Conservation (phyloP, 139 green algal species). For the Raphidocelis subcapitata region DNA sequence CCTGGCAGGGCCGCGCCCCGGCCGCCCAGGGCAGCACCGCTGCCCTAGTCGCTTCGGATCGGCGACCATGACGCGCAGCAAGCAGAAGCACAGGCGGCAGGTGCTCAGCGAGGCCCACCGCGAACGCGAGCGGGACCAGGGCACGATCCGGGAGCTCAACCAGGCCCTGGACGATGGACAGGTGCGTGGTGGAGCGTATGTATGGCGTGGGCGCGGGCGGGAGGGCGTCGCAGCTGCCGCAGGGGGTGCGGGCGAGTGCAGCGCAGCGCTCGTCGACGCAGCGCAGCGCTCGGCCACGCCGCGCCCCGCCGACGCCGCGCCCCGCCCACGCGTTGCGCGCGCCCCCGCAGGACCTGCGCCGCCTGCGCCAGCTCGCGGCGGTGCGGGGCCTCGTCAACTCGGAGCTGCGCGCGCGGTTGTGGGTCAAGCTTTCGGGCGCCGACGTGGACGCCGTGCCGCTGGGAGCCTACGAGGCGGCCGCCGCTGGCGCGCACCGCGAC, state of each 20-base stretch:
- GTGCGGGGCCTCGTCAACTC: conserved; percentile 71
- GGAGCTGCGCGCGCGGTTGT: conserved; percentile 60
- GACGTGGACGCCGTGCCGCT: neutral
- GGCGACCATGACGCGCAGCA: no score
- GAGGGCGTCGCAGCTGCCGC: no score
- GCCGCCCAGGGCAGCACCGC: conserved; percentile 23
- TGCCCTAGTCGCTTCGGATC: neutral
- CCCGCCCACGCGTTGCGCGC: neutral
- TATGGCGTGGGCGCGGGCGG: no score
- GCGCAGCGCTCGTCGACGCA: no score
- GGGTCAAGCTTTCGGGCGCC: conserved; percentile 70
- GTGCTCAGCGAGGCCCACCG: no score
- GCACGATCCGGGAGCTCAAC: conserved; percentile 36
- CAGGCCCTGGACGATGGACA: conserved; percentile 15
- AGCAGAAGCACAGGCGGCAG: no score
- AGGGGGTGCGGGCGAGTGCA: no score
- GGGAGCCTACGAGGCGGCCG: neutral
- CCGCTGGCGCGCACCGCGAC: conserved; percentile 45
- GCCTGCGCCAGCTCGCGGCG: conserved; percentile 64
- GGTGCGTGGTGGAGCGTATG: conserved; percentile 7
- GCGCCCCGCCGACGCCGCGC: neutral
- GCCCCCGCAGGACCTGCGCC: conserved; percentile 45
- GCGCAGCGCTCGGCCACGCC: neutral
- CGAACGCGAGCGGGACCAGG: conserved; percentile 15
- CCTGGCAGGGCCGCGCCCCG: conserved; percentile 31